Conservation (phyloP, 148 eudicot genomes). For the Rhododendron vialii region DNA sequence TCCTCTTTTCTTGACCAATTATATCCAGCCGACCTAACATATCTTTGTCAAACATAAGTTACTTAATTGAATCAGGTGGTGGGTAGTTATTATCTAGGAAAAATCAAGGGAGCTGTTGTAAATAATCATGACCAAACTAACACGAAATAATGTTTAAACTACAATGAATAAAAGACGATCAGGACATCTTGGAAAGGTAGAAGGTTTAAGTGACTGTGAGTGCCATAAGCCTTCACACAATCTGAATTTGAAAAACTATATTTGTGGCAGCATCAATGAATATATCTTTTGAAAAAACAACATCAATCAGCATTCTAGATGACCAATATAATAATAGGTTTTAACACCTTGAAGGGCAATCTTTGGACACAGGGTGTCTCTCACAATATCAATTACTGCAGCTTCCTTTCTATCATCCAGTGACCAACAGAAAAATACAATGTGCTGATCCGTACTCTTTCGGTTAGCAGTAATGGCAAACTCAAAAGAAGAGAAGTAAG, state of each 20-base stretch:
- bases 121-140: not conserved
- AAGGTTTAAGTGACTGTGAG: not conserved
- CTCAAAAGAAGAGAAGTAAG: conserved; percentile 4
- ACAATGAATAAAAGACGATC: not conserved
- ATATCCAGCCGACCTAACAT: too few species aligned
- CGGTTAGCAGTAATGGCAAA: conserved; percentile 54
- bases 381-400: conserved; percentile 40
- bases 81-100: too few species aligned
- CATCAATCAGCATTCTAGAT: not conserved
- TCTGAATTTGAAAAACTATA: not conserved
- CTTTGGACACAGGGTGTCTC: conserved; percentile 50
- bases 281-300: not conserved
- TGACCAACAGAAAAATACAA: conserved; percentile 56
- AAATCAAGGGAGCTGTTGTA: not conserved
- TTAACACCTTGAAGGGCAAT: conserved; percentile 66
- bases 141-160: not conserved
- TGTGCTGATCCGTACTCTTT: conserved; percentile 62
- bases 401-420: conserved; percentile 33
- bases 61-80: too few species aligned
- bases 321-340: not conserved
- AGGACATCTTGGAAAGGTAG: not conserved
- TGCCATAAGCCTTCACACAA: not conserved
- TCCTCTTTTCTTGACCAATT: too few species aligned
- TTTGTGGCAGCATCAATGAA: not conserved
- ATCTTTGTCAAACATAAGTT: too few species aligned